Evolutionary conservation across 2,329 filamentous ascomycete genomes (phyloP).

Genomic region (Lizonia empirigonia): DNA sequence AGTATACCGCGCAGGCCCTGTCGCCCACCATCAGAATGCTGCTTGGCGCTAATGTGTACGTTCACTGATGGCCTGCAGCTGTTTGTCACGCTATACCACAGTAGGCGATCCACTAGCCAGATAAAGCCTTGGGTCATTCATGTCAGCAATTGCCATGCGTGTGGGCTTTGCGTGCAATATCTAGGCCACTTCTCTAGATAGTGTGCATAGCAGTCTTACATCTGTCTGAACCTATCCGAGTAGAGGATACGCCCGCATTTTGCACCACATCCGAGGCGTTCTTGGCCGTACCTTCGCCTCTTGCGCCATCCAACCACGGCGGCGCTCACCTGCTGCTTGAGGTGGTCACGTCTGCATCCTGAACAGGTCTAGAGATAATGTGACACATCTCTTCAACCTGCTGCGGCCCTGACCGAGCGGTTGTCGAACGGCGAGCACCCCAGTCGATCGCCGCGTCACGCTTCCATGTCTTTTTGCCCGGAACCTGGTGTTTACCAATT

Average conservation of each 20-base stretch:
- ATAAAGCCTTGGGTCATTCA: slow-evolving; percentile 26
- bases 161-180: slow-evolving; percentile 23
- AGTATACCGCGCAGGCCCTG: slow-evolving; percentile 21
- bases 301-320: slow-evolving; percentile 30
- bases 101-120: slow-evolving; percentile 30
- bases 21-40: slow-evolving; percentile 21
- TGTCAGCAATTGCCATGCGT: slow-evolving; percentile 36
- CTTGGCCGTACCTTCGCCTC: slow-evolving; percentile 26
- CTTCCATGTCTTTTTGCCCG: slow-evolving; percentile 33
- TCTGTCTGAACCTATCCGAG: slow-evolving; percentile 24
- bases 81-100: slow-evolving; percentile 21
- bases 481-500: slow-evolving; percentile 30
- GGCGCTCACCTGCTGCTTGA: slow-evolving; percentile 26
- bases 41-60: slow-evolving; percentile 14
- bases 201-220: slow-evolving; percentile 20
- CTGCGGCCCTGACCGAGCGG: slow-evolving; percentile 23
- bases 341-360: slow-evolving; percentile 22
- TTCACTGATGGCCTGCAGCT: slow-evolving; percentile 26
- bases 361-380: slow-evolving; percentile 30
- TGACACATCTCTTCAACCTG: slow-evolving; percentile 18
- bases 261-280: slow-evolving; percentile 22
- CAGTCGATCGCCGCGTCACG: slow-evolving; percentile 20
- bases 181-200: slow-evolving; percentile 26
- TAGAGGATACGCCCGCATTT: slow-evolving; percentile 29
- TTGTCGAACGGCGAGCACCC: slow-evolving; percentile 19